A percentile compares a stretch with the other conserved stretches of the same genome.
Conservation (phyloP, 2,329 filamentous ascomycete genomes). For the Massarina eburnea region DNA sequence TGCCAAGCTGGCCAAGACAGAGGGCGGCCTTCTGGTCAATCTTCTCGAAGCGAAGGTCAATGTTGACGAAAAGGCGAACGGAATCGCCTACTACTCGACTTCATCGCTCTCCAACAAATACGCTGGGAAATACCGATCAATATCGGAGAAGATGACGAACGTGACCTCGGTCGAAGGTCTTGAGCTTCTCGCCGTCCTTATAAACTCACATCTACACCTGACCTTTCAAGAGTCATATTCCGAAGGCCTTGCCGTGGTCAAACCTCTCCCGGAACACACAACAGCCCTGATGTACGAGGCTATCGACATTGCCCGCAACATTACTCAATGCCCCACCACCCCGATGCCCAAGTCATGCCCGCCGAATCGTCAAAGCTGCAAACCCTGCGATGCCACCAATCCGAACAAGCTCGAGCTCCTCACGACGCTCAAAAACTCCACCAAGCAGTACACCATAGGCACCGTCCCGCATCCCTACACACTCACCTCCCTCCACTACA, state of each 20-base stretch:
- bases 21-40: conserved; percentile 65
- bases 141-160: conserved; percentile 64
- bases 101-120: conserved; percentile 57
- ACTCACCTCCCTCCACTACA: conserved; percentile 66
- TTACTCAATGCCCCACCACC: conserved; percentile 73
- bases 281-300: conserved; percentile 71
- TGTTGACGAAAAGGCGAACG: conserved; percentile 64
- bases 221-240: conserved; percentile 81
- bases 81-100: conserved; percentile 77
- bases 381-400: conserved; percentile 65
- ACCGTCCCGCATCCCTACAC: conserved; percentile 93
- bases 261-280: conserved; percentile 75
- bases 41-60: conserved; percentile 57
- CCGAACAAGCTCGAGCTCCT: conserved; percentile 69
- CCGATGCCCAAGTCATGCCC: conserved; percentile 79
- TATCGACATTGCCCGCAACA: conserved; percentile 70
- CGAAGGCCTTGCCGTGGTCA: conserved; percentile 76
- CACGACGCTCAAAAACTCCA: conserved; percentile 69
- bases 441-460: conserved; percentile 76
- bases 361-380: conserved; percentile 75
- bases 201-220: conserved; percentile 81
- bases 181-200: conserved; percentile 68
- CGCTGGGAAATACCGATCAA: conserved; percentile 60
- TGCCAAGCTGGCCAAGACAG: conserved; percentile 52
- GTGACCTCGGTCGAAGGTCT: conserved; percentile 62